These are phyloP conservation scores for Ceratobasidium sp. DNA, from an alignment of 1,284 basidiomycete genomes.

Conservation along the genomic window DNA sequence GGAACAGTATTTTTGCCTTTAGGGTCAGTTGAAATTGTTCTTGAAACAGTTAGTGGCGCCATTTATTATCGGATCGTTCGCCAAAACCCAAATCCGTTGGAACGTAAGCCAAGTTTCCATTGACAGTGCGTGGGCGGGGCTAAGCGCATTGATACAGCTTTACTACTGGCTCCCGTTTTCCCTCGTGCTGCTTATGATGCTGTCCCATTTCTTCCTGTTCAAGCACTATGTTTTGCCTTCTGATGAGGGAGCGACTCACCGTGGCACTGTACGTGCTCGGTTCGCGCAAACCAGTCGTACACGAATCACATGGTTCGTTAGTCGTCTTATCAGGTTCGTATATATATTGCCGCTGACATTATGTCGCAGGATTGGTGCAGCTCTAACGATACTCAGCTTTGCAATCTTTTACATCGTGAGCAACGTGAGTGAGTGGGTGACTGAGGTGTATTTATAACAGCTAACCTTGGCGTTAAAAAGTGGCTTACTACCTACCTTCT, in stretches of 20 bases:
- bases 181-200: neutral
- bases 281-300: slow-evolving; percentile 7
- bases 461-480: neutral
- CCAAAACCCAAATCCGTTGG: slow-evolving; percentile 1
- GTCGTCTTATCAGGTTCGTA: neutral
- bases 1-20: neutral
- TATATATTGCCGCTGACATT: neutral
- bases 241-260: slow-evolving; percentile 15
- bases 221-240: slow-evolving; percentile 10
- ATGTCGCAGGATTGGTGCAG: slow-evolving; percentile 11
- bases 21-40: neutral
- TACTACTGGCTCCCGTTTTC: slow-evolving; percentile 29
- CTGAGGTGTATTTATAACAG: no score
- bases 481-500: slow-evolving; percentile 31
- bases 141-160: neutral
- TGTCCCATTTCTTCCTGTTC: slow-evolving; percentile 21
- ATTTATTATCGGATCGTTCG: slow-evolving; percentile 21
- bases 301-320: slow-evolving; percentile 23
- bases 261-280: neutral
- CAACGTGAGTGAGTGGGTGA: neutral
- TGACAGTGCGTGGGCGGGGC: neutral
- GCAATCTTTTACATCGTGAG: slow-evolving; percentile 18
- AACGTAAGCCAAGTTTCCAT: slow-evolving; percentile 11
- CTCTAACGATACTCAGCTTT: slow-evolving; percentile 21
- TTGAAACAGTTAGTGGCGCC: slow-evolving; percentile 14